These are phyloP conservation scores for Lycium ferocissimum DNA, from an alignment of 257 asterid species.

Conservation along the genomic window DNA sequence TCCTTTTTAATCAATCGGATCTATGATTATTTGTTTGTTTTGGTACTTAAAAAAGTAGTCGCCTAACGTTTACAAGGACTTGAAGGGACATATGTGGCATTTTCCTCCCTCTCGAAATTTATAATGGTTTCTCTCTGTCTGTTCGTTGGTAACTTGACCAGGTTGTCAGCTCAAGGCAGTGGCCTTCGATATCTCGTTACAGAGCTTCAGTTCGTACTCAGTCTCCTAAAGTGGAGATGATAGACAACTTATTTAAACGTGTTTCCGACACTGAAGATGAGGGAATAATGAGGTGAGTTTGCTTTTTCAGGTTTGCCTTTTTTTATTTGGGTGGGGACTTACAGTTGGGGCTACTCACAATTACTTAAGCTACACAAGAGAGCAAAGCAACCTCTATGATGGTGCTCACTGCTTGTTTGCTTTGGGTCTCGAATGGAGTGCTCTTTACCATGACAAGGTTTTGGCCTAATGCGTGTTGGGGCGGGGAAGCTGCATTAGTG, in stretches of 20 bases:
- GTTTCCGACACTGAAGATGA: conserved; percentile 80
- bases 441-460: background rate
- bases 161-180: conserved; percentile 97
- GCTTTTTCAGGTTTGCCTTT: background rate
- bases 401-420: background rate
- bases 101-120: background rate
- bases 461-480: background rate
- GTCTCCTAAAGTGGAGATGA: conserved; percentile 89
- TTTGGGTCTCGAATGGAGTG: background rate
- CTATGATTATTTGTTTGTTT: background rate
- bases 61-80: background rate
- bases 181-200: conserved; percentile 88
- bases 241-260: conserved; percentile 72
- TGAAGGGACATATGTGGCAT: background rate
- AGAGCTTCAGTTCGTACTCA: conserved; percentile 94
- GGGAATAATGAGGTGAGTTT: conserved; percentile 74
- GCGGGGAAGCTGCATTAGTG: background rate
- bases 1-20: background rate
- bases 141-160: conserved; percentile 28
- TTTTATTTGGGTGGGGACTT: background rate
- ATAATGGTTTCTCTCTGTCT: background rate
- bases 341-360: no score
- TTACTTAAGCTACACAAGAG: background rate
- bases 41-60: background rate
- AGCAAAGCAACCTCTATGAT: no score